A percentile compares a stretch with the other conserved stretches of the same genome.
These are phyloP conservation scores for Aspergillus brasiliensis DNA, from an alignment of 2,329 filamentous ascomycete genomes.

Conservation along the genomic window DNA sequence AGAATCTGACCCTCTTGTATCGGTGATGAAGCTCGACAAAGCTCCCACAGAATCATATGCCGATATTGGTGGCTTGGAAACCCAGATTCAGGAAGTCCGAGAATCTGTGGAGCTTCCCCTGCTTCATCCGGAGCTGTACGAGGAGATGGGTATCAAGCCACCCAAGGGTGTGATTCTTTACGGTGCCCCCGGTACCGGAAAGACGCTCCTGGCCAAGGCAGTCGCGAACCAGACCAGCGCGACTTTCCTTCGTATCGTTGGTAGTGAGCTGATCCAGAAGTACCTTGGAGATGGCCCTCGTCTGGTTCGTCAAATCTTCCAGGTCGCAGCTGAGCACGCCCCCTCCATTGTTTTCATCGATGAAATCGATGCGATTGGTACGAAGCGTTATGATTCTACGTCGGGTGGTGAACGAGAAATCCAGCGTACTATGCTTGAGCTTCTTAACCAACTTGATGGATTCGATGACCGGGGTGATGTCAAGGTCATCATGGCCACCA, in stretches of 20 bases:
- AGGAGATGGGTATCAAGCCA: slow-evolving; percentile 99
- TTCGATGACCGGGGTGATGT: slow-evolving; percentile 99
- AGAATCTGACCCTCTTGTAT: slow-evolving; percentile 91
- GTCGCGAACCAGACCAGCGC: slow-evolving; percentile 99
- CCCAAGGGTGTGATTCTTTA: slow-evolving; percentile 99
- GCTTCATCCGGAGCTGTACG: slow-evolving; percentile 93
- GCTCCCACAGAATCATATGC: slow-evolving; percentile 97
- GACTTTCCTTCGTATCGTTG: slow-evolving; percentile 95
- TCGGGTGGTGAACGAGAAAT: slow-evolving; percentile 97
- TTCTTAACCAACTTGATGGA: slow-evolving; percentile 96
- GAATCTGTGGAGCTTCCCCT: slow-evolving; percentile 96
- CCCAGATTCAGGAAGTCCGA: slow-evolving; percentile 94
- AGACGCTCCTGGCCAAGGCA: slow-evolving; percentile 92
- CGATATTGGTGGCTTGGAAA: slow-evolving; percentile 93
- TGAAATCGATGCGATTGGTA: slow-evolving; percentile 98
- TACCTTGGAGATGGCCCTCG: slow-evolving; percentile 95
- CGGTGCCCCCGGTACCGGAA: slow-evolving; percentile 93
- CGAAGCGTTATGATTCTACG: slow-evolving; percentile 96
- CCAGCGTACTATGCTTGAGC: slow-evolving; percentile 96
- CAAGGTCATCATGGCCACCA: slow-evolving; percentile 99
- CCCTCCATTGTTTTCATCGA: slow-evolving; percentile 99
- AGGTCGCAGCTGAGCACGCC: slow-evolving; percentile 92
- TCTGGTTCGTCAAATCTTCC: slow-evolving; percentile 86
- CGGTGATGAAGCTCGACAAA: slow-evolving; percentile 99
- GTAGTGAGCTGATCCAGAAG: slow-evolving; percentile 96